phyloP scores from a whole-genome alignment of 225 moss, liverwort and hornwort species.

The Straminergon stramineum region DNA sequence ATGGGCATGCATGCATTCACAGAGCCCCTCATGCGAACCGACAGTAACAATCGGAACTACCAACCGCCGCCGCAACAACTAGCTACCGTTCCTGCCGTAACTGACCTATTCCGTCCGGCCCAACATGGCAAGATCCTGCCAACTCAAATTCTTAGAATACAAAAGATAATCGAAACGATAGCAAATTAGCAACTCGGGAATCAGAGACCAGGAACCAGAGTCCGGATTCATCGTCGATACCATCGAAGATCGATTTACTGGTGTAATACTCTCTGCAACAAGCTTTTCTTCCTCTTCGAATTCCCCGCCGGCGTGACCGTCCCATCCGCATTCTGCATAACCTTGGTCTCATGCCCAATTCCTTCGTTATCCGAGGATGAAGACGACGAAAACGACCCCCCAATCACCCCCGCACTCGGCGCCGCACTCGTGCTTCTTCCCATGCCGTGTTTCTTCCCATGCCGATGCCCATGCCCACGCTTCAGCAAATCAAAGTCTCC shows the following conservation, averaged over 20 bases:
- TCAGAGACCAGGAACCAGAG: not conserved
- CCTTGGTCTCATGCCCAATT: not conserved
- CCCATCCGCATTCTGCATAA: constrained; percentile 1
- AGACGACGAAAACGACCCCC: not conserved
- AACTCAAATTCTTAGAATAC: constrained; percentile 1
- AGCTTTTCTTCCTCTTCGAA: constrained; percentile 25
- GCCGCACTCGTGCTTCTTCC: not conserved
- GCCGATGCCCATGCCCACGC: not conserved
- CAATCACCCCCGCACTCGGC: not conserved
- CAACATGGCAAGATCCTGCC: not conserved
- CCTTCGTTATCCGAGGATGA: constrained; percentile 5
- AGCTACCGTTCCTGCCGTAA: not conserved
- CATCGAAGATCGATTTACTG: not conserved
- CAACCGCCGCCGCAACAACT: not conserved
- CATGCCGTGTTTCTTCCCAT: not conserved
- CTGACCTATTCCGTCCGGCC: not conserved
- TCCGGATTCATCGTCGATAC: no score
- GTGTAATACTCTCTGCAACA: constrained; percentile 30
- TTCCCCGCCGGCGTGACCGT: not conserved
- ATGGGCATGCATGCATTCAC: not conserved
- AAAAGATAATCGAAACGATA: not conserved
- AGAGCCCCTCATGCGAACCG: not conserved
- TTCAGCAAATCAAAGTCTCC: constrained; percentile 50
- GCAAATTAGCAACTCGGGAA: no score
- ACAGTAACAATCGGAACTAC: not conserved